Base-by-base conservation (phyloP, 2,329 filamentous ascomycete genomes). In the Fusarium graminum region DNA sequence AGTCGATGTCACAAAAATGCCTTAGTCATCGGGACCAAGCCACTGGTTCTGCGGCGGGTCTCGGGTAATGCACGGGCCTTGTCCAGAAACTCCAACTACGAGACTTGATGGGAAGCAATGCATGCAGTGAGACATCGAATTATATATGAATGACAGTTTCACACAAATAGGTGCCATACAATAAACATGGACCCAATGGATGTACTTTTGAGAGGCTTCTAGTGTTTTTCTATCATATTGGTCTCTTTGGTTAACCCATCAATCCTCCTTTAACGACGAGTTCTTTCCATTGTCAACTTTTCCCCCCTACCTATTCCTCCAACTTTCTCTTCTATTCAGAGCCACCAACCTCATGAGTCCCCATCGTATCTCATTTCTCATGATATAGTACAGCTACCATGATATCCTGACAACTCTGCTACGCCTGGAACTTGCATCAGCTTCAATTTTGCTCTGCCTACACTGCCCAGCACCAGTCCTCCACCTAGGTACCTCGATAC, bases 21-120 rank as follows among this genome's bases (percentile, higher is more conserved):
- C 60, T 67, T 68, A 68, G 64, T 67, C 64, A 68, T 62, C 50
- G 22, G 41, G 16, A 28, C 65, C 61, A 53, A 46, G 34, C 36
- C 13, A 44, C 13, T 54, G 65, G 63, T 59, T 65, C 58, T 61
- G 40, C 52, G 39, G 45, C 47, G 47, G 38, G 54, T 51, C 44
- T 50, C 32, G 16, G 50, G 28, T 30, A 38, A 45, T 44, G 61
- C 62, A 66, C 66, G 46, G 47, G 44, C 65, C 19, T 26, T 16
- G 17, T 17, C 19, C 12, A 30, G 10, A 28, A 8, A 29, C 39
- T 46, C 13, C 22, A 45, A 17, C 34, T n/a, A 2, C 34, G n/a
- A 17, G 34, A 36, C 34, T 36, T 4, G 7, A 36, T 36, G 16
- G 34, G 34, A 36, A n/a, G 16, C 34, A n/a, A 17, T 36, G 34